Percentiles rank a stretch among this genome's conserved stretches.
phyloP scores from a whole-genome alignment of 2,329 filamentous ascomycete species.

The Microsporum canis region DNA sequence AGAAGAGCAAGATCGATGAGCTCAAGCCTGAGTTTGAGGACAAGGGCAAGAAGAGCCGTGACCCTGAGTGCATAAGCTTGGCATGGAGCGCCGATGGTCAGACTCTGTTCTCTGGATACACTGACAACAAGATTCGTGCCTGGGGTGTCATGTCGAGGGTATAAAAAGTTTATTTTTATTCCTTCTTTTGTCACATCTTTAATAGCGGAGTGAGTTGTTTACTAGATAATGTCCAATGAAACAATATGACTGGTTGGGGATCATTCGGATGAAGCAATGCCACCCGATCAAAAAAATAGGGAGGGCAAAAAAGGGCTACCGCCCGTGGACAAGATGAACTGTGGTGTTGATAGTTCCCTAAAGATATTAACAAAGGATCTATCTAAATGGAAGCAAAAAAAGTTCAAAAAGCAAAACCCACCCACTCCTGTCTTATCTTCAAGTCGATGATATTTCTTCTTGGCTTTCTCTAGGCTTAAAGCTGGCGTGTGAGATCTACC shows the following conservation, averaged over 20 bases:
- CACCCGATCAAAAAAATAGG: background rate
- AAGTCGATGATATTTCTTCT: background rate
- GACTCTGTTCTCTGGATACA: constrained; percentile 99
- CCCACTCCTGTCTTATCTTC: background rate
- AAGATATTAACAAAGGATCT: constrained; percentile 1
- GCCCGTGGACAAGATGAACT: background rate
- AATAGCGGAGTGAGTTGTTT: constrained; percentile 6
- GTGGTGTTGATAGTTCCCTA: constrained; percentile 1
- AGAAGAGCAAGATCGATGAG: constrained; percentile 99
- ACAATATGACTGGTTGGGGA: constrained; percentile 7
- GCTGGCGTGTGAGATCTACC: background rate
- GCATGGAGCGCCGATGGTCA: constrained; percentile 98
- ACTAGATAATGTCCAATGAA: constrained; percentile 6
- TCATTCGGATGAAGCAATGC: constrained; percentile 4
- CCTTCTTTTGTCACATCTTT: constrained; percentile 1
- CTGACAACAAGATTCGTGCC: constrained; percentile 96
- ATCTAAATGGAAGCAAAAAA: constrained; percentile 5
- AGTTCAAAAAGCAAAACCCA: background rate
- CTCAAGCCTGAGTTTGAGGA: constrained; percentile 96
- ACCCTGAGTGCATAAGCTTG: constrained; percentile 94
- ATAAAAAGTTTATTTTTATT: background rate
- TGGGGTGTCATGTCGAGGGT: constrained; percentile 57
- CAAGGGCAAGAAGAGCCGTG: constrained; percentile 96
- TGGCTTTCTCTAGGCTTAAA: background rate
- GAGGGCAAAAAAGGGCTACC: background rate